Base-by-base conservation (phyloP, 2,329 filamentous ascomycete species). In the Sclerotiophoma versabilis region DNA sequence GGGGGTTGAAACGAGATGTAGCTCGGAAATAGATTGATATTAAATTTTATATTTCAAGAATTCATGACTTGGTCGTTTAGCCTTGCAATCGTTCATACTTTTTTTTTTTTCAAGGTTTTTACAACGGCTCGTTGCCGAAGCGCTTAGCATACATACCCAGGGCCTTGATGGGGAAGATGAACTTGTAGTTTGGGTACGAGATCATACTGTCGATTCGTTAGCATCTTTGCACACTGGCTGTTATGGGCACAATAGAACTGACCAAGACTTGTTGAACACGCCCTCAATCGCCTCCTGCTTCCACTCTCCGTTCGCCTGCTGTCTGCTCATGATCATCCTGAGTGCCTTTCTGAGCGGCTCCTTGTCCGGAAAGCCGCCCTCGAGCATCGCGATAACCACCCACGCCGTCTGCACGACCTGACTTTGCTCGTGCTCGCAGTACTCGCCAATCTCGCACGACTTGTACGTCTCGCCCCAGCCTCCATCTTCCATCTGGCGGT, bases 171-270 rank as follows among this genome's bases (percentile, higher is more conserved):
- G 93, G 88, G 76, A 97, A 99, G 54, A 89, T 90, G 74, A 96
- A 95, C 80, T 98, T 99, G 82, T 99, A 99, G 81, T 99, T 99
- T 36, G 93, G 93, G 71, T 99, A 99, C 0, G 92, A 95, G 62
- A 99, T 99, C 92, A 97, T 98, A 81, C 87, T 88, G 67, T 55
- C 4, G n/a, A 27, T 64, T 56, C 65, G 64, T 57, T 15, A 26
- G 27, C 25, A 8, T 22, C 15, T 6, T n/a, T 37, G 5, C 1
- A n/a, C 6, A 9, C 22, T 25, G 14, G 3, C 27, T 12, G 23
- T 19, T 7, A 2, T 14, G 9, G 34, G 25, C 8, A 34, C 19
- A 44, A 4, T 17, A n/a, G 10, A 9, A 83, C 84, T 78, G 74
- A 88, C 86, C 93, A 98, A 69, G 88, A 95, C 81, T 97, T 96